Base-by-base conservation (phyloP, 805 yeast species). In the Spathaspora sp. region DNA sequence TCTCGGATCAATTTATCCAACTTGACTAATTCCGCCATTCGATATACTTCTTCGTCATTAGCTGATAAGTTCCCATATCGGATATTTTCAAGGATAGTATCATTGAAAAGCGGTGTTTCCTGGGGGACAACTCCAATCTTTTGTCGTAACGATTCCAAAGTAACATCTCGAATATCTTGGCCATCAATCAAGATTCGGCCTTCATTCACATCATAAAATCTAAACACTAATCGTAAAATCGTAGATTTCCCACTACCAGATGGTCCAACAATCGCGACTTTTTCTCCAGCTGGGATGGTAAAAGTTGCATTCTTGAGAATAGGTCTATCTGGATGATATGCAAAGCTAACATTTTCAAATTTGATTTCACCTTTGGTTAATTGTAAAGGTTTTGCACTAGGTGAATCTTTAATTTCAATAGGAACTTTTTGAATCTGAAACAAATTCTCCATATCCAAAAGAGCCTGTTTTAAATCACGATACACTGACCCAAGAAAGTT, bases 201-300 rank as follows among this genome's bases (percentile, higher is more conserved):
- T 12, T 76, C 70, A 40, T 75, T 75, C 2, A 89, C 87, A 64
- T 93, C 99, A 67, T 90, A 92, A 65, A 94, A 93, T 60, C 99
- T 73, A 73, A 93, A 93, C 0, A 90, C 85, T 35, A 93, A 72
- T 61, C 91, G 78, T 59, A 93, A 70, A 40, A 94, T 81, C 0
- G 99, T 93, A 0, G 97, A 89, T 70, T 93, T 93, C 42, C 99
- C 99, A 59, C 93, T 85, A 3, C 99, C 99, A 7, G 96, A 86
- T 0, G 98, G 96, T 0, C 99, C 99, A 10, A 93, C 99, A 61
- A 93, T 82, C 10, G 98, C 98, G 14, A 92, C 93, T 57, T 89
- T 89, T 57, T 83, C 69, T 6, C 98, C 99, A 2, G 96, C 90
- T 2, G 97, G 97, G 44, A 93, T 88, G 1, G 84, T 81, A 63